Conservation (phyloP, 352 stramenopile genomes). For the Globisporangium uncinulatum region DNA sequence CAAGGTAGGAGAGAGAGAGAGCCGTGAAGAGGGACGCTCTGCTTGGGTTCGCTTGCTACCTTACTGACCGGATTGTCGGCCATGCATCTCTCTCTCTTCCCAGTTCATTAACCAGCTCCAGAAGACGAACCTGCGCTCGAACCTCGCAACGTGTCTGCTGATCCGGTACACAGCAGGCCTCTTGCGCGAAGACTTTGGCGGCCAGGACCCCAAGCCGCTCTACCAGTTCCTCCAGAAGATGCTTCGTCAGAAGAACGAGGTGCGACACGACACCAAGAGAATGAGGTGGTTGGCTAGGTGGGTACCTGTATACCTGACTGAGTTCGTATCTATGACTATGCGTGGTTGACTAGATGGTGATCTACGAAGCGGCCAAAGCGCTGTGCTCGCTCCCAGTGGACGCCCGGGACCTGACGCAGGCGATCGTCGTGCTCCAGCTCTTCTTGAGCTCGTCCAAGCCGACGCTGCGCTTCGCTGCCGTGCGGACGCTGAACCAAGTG, state of each 20-base stretch:
- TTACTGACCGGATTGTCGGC: no score
- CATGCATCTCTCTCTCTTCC: background rate
- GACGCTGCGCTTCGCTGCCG: conserved; percentile 94
- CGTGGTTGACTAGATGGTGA: conserved; percentile 90
- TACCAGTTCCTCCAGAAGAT: conserved; percentile 95
- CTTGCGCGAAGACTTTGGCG: conserved; percentile 83
- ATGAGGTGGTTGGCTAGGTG: no score
- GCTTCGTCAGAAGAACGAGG: conserved; percentile 94
- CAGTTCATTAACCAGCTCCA: conserved; percentile 86
- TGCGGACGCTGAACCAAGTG: conserved; percentile 94
- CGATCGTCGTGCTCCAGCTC: conserved; percentile 97
- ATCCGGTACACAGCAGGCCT: conserved; percentile 96
- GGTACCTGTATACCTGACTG: no score
- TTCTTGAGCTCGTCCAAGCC: conserved; percentile 94
- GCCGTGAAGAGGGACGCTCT: no score
- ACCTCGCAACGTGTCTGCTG: conserved; percentile 94
- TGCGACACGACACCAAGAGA: conserved; percentile 6
- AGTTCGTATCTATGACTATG: background rate
- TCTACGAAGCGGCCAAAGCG: conserved; percentile 97
- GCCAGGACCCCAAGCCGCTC: conserved; percentile 67
- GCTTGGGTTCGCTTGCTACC: no score
- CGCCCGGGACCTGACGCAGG: conserved; percentile 93
- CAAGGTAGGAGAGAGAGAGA: conserved; percentile 52
- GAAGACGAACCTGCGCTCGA: conserved; percentile 92
- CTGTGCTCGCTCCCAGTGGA: conserved; percentile 96